Evolutionary conservation across 225 moss, liverwort and hornwort genomes (phyloP).

Genomic region (Neckera pumila): DNA sequence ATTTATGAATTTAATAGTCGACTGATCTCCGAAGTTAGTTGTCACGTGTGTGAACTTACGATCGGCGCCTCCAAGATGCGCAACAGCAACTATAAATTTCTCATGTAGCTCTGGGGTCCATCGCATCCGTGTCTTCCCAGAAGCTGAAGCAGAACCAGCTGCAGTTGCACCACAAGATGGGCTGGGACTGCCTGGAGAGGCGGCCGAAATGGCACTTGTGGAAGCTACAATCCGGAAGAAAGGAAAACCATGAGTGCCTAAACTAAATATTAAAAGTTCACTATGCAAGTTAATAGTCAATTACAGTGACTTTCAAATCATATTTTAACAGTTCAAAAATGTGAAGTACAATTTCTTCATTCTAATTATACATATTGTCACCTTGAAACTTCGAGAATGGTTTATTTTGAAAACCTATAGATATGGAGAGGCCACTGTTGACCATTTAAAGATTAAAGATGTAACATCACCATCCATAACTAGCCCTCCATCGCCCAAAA

Average conservation of each 20-base stretch:
- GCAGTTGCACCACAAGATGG: slow-evolving; percentile 35
- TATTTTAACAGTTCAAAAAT: neutral
- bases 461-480: neutral
- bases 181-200: slow-evolving; percentile 40
- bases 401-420: neutral
- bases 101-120: slow-evolving; percentile 98
- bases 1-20: neutral
- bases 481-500: neutral
- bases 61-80: slow-evolving; percentile 86
- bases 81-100: slow-evolving; percentile 70
- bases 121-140: slow-evolving; percentile 66
- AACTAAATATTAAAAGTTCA: neutral
- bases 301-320: neutral
- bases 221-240: slow-evolving; percentile 21
- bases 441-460: neutral
- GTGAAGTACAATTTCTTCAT: neutral
- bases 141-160: slow-evolving; percentile 5
- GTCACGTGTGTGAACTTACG: slow-evolving; percentile 39
- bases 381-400: neutral
- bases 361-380: neutral
- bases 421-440: neutral
- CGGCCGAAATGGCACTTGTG: slow-evolving; percentile 32
- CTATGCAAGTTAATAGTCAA: neutral
- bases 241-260: neutral
- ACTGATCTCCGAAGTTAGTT: neutral